Conservation (phyloP, 2,329 filamentous ascomycete species). For the Verticillium zaregamsianum region DNA sequence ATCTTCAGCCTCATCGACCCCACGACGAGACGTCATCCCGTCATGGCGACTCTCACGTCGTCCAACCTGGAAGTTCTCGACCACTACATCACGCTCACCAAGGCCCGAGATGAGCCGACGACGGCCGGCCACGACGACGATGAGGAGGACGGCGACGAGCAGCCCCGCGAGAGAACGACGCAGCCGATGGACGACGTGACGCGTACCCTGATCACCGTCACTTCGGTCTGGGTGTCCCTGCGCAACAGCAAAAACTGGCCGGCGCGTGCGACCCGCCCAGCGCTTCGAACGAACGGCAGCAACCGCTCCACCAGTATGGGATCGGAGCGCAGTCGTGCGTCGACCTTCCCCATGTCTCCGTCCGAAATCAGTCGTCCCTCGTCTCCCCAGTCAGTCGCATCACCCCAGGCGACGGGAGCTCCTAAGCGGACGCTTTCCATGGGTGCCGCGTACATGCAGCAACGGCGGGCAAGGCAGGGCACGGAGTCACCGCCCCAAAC, state of each 20-base stretch:
- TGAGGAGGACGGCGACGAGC: neutral
- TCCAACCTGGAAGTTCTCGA: conserved; percentile 66
- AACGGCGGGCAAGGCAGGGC: conserved; percentile 11
- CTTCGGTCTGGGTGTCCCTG: conserved; percentile 19
- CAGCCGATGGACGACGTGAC: conserved; percentile 17
- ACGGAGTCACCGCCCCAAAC: conserved; percentile 4
- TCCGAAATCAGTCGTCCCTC: neutral
- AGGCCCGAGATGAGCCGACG: conserved; percentile 14
- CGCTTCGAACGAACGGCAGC: neutral
- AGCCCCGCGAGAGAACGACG: conserved; percentile 6
- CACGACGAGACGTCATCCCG: conserved; percentile 64
- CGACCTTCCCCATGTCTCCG: conserved; percentile 1
- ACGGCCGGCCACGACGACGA: neutral
- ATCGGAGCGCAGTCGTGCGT: neutral
- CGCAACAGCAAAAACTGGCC: conserved; percentile 15
- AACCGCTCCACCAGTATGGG: neutral
- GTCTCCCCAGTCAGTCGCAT: neutral
- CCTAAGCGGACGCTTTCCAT: conserved; percentile 17
- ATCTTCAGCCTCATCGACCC: conserved; percentile 76
- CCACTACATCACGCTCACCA: conserved; percentile 55
- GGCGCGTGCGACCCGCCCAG: conserved; percentile 1
- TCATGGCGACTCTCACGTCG: conserved; percentile 65
- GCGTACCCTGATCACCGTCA: conserved; percentile 16
- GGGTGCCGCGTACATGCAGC: conserved; percentile 18
- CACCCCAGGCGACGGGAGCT: neutral